Percentiles rank a stretch among this genome's conserved stretches.
These are phyloP conservation scores for Daldinia eschscholtzii DNA, from an alignment of 2,329 filamentous ascomycete genomes.

Conservation along the genomic window DNA sequence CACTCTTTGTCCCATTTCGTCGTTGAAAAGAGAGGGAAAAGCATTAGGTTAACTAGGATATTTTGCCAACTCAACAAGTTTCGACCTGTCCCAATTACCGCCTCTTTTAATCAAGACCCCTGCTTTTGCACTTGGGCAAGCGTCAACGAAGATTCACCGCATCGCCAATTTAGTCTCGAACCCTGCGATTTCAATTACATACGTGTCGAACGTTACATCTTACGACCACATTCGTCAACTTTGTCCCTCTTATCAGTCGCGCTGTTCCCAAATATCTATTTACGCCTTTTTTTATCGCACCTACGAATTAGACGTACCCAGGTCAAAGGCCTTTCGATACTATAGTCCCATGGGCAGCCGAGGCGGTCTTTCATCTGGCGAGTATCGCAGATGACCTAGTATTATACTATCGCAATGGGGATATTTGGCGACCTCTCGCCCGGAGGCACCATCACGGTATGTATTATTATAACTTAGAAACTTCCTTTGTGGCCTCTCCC, in stretches of 20 bases:
- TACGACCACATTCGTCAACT: slow-evolving; percentile 14
- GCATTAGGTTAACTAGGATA: neutral
- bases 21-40: slow-evolving; percentile 2
- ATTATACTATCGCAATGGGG: slow-evolving; percentile 69
- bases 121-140: slow-evolving; percentile 25
- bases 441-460: slow-evolving; percentile 66
- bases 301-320: slow-evolving; percentile 15
- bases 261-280: neutral
- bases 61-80: slow-evolving; percentile 14
- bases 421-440: slow-evolving; percentile 81
- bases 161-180: slow-evolving; percentile 23
- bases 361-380: slow-evolving; percentile 39
- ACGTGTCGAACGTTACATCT: slow-evolving; percentile 20
- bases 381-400: slow-evolving; percentile 61
- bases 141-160: slow-evolving; percentile 39
- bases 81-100: slow-evolving; percentile 7
- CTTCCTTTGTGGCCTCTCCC: slow-evolving; percentile 11
- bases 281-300: slow-evolving; percentile 15
- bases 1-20: slow-evolving; percentile 13
- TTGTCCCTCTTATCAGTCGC: slow-evolving; percentile 6
- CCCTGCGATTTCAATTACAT: slow-evolving; percentile 26
- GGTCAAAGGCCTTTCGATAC: slow-evolving; percentile 15
- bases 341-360: slow-evolving; percentile 45
- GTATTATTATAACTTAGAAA: slow-evolving; percentile 37
- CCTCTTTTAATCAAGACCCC: slow-evolving; percentile 23